Evolutionary conservation across 2,329 filamentous ascomycete species (phyloP), one percentile per base, ranked within the genome.

Genomic region (Metarhizium anisopliae): DNA sequence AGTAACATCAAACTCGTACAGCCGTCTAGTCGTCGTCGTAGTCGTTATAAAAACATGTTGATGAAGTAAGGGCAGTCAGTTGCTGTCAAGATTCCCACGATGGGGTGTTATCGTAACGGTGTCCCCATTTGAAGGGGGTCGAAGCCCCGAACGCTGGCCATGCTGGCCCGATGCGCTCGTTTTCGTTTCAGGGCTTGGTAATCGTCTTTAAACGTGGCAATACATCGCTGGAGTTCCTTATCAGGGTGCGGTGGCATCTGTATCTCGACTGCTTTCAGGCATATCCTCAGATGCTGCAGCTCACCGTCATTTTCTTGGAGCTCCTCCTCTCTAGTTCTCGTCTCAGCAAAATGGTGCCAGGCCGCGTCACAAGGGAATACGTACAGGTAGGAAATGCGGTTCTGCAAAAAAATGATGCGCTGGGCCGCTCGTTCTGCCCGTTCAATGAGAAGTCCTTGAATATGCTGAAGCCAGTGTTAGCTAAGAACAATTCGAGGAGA

Each of bases 241-340:
- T 84, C 80, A 2, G 74, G 73, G 56, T 77, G 75, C 47, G 73
- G 67, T 5, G 78, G 72, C 64, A 78, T 77, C 61, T 83, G 80
- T 18, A 83, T 77, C 70, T 86, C 82, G 61, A 86, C 77, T 25
- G 79, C 81, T 60, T 83, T 81, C 59, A 85, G 74, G 64, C 81
- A 79, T 58, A 88, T 80, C 56, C 82, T 79, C 47, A 84, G 75
- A 64, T 82, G 82, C 49, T 79, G 75, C 32, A 86, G 74, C 64
- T 86, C 82, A 45, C 81, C 78, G 59, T 84, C 80, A 63, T 79
- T 78, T 61, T 79, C 75, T 51, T 77, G 72, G 29, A 80, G 73
- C 61, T 84, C 79, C 42, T 78, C 72, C 64, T 81, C 82, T 61
- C 77, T 84, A 57, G 47, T 58, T 36, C 6, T 2, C 8, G 1